Base-by-base conservation (phyloP, 768 basidiomycete species). In the Lentinula lateritia region DNA sequence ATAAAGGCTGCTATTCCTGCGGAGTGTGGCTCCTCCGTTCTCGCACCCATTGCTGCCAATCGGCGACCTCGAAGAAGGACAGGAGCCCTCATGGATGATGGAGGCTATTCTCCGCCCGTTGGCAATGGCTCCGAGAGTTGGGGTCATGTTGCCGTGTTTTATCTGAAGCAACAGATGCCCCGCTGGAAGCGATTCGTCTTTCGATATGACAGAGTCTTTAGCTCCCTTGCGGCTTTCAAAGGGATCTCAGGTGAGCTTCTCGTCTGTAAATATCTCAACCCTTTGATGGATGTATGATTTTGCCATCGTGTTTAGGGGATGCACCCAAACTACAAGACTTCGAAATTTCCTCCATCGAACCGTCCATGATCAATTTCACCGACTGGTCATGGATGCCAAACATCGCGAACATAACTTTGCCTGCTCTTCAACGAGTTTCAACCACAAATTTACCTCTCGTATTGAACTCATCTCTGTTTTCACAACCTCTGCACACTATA, bases 181-280 rank as follows among this genome's bases (percentile, higher is more conserved):
- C 82, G 90, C 34, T 93, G 90, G 90, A 80, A 89, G 68, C 79
- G 90, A 23, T 93, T 93, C 66, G 81, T 92, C 10, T 92, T 93
- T 67, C 77, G 87, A 45, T 92, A 90, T 65, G 89, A 91, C 68
- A 87, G 84, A 69, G 86, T 87, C 38, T 92, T 92, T 71, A 73
- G 84, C 16, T 90, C 89, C 3, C 82, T 91, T 74, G 76, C 78
- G 61, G 89, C 91, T 7, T 78, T 93, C 64, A 88, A 88, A 69
- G 83, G 85, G 16, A 85, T 92, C 66, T 81, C 79, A 56, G 89
- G 90, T 90, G 63, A 52, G 83, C 74, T 50, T 41, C 53, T 63
- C 13, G 20, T 53, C 61, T 15, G 13, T 16, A 6, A 15, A 18
- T 16, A 6, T 32, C 5, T 46, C 13, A 57, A 42, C 41, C 46